phyloP scores from a whole-genome alignment of 2,329 filamentous ascomycete species.

The Aaosphaeria pasadenensis region DNA sequence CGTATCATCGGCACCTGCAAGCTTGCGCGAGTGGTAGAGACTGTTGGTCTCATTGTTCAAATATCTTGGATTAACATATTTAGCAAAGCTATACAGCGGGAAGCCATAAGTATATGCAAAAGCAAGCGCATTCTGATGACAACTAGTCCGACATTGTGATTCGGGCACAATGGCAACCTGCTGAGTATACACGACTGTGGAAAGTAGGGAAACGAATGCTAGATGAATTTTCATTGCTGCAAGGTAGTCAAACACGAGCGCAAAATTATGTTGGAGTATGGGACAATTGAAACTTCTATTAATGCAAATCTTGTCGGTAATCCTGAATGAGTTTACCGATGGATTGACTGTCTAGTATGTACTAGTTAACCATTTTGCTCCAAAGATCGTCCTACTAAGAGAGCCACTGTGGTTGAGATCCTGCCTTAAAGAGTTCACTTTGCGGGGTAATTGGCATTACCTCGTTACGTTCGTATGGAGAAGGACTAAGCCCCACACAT shows the following conservation, averaged over 20 bases:
- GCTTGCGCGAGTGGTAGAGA: not conserved
- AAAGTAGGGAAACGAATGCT: not conserved
- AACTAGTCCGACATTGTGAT: not conserved
- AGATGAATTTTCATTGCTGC: not conserved
- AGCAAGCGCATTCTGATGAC: not conserved
- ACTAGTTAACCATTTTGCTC: no score
- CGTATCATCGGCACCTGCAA: not conserved
- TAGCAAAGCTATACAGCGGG: not conserved
- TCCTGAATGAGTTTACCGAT: not conserved
- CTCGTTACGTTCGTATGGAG: no score
- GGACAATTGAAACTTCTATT: not conserved
- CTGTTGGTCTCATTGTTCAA: not conserved
- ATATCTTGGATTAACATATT: not conserved
- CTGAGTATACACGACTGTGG: not conserved
- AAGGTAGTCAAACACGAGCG: not conserved
- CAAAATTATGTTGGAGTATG: not conserved
- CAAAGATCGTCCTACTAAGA: no score
- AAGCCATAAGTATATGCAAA: not conserved
- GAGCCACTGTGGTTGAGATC: no score
- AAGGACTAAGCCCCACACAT: no score
- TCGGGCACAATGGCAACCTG: not conserved
- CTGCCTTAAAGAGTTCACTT: no score
- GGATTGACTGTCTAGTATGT: no score
- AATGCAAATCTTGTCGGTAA: not conserved
- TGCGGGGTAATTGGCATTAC: no score